These are phyloP conservation scores for Pythium apleroticum DNA, from an alignment of 352 stramenopile species.

Conservation along the genomic window DNA sequence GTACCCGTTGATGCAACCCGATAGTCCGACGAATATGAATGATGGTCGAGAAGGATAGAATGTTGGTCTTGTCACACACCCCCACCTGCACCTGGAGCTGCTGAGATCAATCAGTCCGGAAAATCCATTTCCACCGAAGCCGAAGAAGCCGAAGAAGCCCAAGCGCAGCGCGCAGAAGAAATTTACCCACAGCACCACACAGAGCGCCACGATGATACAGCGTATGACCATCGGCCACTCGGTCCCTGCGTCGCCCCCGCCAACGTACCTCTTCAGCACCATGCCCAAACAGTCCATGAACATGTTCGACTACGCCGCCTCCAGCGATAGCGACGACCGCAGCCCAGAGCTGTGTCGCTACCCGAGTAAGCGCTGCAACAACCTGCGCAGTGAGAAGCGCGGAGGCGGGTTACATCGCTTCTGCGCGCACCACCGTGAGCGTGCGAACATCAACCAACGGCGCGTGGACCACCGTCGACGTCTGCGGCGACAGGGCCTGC, in stretches of 20 bases:
- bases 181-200: background rate
- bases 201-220: background rate
- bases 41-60: background rate
- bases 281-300: background rate
- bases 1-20: background rate
- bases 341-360: slow-evolving; percentile 46
- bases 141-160: background rate
- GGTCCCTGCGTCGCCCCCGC: background rate
- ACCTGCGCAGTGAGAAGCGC: slow-evolving; percentile 43
- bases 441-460: slow-evolving; percentile 69
- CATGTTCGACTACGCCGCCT: background rate
- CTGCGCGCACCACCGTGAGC: slow-evolving; percentile 62
- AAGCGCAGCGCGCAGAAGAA: background rate
- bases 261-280: background rate
- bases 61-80: background rate
- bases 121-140: slow-evolving; percentile 1
- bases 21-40: background rate
- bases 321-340: background rate
- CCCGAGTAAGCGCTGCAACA: slow-evolving; percentile 67
- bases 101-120: background rate
- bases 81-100: background rate
- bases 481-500: background rate
- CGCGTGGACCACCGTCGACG: slow-evolving; percentile 42
- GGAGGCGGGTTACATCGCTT: slow-evolving; percentile 60
- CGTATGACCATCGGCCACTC: background rate